phyloP scores from a whole-genome alignment of 352 stramenopile species.

The Pythium aquatile region DNA sequence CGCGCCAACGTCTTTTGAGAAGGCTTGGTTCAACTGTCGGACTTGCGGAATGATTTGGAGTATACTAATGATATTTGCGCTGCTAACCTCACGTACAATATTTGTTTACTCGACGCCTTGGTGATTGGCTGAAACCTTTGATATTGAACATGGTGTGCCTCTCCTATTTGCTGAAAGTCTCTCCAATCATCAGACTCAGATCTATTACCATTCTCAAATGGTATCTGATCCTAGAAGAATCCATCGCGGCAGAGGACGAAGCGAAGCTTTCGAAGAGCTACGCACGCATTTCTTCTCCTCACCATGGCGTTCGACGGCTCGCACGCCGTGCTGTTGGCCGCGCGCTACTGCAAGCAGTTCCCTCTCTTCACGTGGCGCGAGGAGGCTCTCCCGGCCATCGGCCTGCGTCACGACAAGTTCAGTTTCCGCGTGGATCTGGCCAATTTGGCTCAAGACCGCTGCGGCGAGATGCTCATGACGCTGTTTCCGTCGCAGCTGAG shows the following conservation, averaged over 20 bases:
- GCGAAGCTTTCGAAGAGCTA: not conserved
- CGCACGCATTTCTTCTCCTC: not conserved
- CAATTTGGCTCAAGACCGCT: conserved; percentile 56
- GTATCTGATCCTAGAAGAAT: conserved; percentile 12
- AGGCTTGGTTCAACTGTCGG: no score
- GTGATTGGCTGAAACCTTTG: conserved; percentile 6
- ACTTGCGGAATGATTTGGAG: conserved; percentile 1
- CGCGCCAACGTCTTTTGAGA: no score
- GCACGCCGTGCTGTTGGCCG: conserved; percentile 68
- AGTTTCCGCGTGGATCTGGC: conserved; percentile 69
- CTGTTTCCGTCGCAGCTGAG: conserved; percentile 55
- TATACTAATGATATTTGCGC: not conserved
- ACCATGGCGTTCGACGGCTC: conserved; percentile 44
- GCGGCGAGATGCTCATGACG: conserved; percentile 57
- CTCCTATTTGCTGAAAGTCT: conserved; percentile 7
- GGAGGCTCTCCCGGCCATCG: conserved; percentile 59
- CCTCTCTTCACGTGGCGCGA: conserved; percentile 73
- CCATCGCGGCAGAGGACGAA: not conserved
- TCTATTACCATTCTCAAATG: not conserved
- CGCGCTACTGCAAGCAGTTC: conserved; percentile 69
- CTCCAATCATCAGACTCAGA: conserved; percentile 5
- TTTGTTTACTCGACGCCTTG: conserved; percentile 7
- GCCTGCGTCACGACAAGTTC: conserved; percentile 59
- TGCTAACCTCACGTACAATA: not conserved
- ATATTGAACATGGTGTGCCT: conserved; percentile 5